Evolutionary conservation across 495 filamentous ascomycete species (phyloP).

Genomic region (Neurospora sp.): DNA sequence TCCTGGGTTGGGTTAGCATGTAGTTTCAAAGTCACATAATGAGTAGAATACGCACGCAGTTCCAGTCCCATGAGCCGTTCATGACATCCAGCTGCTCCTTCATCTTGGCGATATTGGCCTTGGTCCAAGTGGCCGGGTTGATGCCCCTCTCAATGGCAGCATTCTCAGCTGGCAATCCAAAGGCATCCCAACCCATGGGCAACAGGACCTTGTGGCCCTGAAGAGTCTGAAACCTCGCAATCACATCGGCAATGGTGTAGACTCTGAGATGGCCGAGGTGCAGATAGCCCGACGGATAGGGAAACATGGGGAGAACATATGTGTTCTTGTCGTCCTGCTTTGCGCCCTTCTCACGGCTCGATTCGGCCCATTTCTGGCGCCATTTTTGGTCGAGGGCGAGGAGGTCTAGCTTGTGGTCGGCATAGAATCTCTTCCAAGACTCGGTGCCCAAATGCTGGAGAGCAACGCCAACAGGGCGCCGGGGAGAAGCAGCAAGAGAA

Average conservation of each 20-base stretch:
- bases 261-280: constrained; percentile 84
- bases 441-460: constrained; percentile 6
- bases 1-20: constrained; percentile 43
- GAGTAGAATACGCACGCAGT: constrained; percentile 46
- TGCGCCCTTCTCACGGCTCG: background rate
- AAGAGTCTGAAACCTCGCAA: constrained; percentile 69
- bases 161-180: constrained; percentile 85
- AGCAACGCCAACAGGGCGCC: background rate
- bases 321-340: constrained; percentile 33
- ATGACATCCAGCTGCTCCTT: constrained; percentile 69
- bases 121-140: constrained; percentile 70
- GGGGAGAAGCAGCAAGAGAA: background rate
- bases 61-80: constrained; percentile 76
- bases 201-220: constrained; percentile 67
- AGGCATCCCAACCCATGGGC: constrained; percentile 92
- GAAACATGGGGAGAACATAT: constrained; percentile 87
- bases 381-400: constrained; percentile 64
- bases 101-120: constrained; percentile 70
- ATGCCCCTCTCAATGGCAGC: constrained; percentile 82
- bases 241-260: constrained; percentile 82
- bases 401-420: constrained; percentile 46
- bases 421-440: constrained; percentile 17
- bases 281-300: constrained; percentile 82
- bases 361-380: constrained; percentile 38
- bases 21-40: background rate